Conservation (phyloP, 2,329 filamentous ascomycete species). For the Metarhizium anisopliae region DNA sequence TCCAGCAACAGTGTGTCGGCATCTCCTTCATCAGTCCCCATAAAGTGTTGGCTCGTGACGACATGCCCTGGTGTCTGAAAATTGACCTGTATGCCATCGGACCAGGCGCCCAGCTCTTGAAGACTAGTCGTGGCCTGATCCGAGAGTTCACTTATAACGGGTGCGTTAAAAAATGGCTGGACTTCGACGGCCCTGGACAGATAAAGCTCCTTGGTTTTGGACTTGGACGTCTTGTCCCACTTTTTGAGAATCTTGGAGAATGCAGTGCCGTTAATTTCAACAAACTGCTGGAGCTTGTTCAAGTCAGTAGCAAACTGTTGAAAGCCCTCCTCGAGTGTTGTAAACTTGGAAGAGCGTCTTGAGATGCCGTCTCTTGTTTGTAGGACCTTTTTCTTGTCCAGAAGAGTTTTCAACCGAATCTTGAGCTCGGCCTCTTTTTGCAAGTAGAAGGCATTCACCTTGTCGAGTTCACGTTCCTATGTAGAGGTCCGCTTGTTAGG, state of each 20-base stretch:
- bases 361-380: constrained; percentile 74
- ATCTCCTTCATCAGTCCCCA: constrained; percentile 79
- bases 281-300: constrained; percentile 97
- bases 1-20: constrained; percentile 82
- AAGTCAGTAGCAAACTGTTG: constrained; percentile 94
- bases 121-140: constrained; percentile 95
- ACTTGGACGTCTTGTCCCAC: constrained; percentile 99
- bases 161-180: constrained; percentile 95
- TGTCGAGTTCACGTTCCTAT: constrained; percentile 94
- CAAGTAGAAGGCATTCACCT: constrained; percentile 95
- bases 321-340: constrained; percentile 91
- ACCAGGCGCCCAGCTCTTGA: constrained; percentile 92
- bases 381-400: constrained; percentile 91
- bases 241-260: constrained; percentile 99
- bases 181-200: constrained; percentile 93
- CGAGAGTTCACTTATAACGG: constrained; percentile 92
- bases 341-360: constrained; percentile 85
- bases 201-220: constrained; percentile 95
- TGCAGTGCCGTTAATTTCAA: constrained; percentile 94
- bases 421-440: constrained; percentile 99
- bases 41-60: constrained; percentile 55
- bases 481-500: neutral
- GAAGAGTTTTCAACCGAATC: constrained; percentile 78
- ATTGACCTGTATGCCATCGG: constrained; percentile 87
- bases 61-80: constrained; percentile 60